Evolutionary conservation across 164 flowering plant genomes (phyloP).

Genomic region (Litsea cubeba): DNA sequence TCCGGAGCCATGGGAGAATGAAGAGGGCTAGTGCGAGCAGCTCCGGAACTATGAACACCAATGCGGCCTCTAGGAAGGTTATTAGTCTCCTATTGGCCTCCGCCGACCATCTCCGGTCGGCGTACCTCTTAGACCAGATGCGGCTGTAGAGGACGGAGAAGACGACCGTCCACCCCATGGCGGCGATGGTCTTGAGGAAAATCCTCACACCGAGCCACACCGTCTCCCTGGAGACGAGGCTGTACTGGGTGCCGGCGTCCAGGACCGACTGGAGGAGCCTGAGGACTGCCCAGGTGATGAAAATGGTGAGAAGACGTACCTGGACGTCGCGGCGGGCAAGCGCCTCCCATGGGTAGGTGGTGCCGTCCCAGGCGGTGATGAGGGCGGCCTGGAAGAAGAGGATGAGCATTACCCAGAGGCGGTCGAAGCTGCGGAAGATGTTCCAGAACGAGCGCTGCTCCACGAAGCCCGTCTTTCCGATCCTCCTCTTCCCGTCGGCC

Average conservation of each 20-base stretch:
- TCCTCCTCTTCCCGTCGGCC: conserved; percentile 28
- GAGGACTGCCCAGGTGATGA: conserved; percentile 83
- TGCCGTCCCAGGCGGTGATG: conserved; percentile 69
- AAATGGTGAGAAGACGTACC: conserved; percentile 62
- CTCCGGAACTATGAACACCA: conserved; percentile 68
- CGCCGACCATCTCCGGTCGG: conserved; percentile 52
- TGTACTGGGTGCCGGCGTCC: conserved; percentile 93
- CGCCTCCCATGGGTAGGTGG: conserved; percentile 53
- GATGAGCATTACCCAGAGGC: conserved; percentile 76
- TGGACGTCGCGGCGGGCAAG: conserved; percentile 53
- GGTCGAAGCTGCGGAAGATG: conserved; percentile 79
- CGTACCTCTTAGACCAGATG: conserved; percentile 67
- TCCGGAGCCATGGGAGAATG: conserved; percentile 75
- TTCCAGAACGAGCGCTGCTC: conserved; percentile 97
- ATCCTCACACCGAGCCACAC: conserved; percentile 58
- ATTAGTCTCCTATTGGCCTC: conserved; percentile 49
- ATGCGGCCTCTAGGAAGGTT: conserved; percentile 56
- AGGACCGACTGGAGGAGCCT: conserved; percentile 69
- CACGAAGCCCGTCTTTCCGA: conserved; percentile 91
- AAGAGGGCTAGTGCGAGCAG: conserved; percentile 64
- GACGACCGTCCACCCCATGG: conserved; percentile 56
- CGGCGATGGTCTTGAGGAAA: conserved; percentile 65
- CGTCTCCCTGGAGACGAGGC: conserved; percentile 71
- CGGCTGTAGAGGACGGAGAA: conserved; percentile 67
- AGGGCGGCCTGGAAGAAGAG: conserved; percentile 69